A percentile compares a stretch with the other conserved stretches of the same genome.
Evolutionary conservation across 306 rosid genomes (phyloP).

Genomic region (Trifolium fragiferum): DNA sequence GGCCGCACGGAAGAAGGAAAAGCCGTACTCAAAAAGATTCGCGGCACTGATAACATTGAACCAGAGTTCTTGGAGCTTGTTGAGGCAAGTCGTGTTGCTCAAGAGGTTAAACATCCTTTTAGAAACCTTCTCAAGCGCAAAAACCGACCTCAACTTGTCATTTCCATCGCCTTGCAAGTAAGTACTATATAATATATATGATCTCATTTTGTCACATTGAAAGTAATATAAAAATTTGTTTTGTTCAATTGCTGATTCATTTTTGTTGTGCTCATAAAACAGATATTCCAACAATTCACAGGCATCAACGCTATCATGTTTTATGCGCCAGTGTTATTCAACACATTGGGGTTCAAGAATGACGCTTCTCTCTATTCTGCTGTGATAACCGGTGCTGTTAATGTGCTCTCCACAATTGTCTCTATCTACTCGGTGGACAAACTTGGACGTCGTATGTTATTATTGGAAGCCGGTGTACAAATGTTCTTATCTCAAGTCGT

Average conservation of each 20-base stretch:
- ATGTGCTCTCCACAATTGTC: neutral
- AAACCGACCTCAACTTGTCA: slow-evolving; percentile 80
- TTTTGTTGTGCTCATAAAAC: neutral
- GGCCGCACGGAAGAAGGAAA: slow-evolving; percentile 81
- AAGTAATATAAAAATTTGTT: neutral
- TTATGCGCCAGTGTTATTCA: neutral
- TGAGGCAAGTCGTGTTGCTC: slow-evolving; percentile 78
- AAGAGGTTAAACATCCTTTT: slow-evolving; percentile 79
- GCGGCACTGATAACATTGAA: slow-evolving; percentile 79
- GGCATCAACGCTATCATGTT: neutral
- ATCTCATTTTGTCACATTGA: neutral
- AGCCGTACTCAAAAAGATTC: slow-evolving; percentile 62
- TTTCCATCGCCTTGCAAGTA: slow-evolving; percentile 76
- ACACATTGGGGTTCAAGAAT: neutral
- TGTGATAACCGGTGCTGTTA: neutral
- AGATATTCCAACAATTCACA: neutral
- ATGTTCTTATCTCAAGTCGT: neutral
- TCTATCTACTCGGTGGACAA: neutral
- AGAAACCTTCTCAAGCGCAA: slow-evolving; percentile 68
- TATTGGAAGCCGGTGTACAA: neutral
- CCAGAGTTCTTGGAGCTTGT: slow-evolving; percentile 77
- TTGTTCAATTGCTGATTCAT: neutral
- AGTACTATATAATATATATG: neutral
- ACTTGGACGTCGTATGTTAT: neutral
- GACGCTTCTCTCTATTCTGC: neutral